A percentile compares a stretch with the other conserved stretches of the same genome.
Conservation (phyloP, 2,329 filamentous ascomycete genomes). For the Tolypocladium cylindrosporum region DNA sequence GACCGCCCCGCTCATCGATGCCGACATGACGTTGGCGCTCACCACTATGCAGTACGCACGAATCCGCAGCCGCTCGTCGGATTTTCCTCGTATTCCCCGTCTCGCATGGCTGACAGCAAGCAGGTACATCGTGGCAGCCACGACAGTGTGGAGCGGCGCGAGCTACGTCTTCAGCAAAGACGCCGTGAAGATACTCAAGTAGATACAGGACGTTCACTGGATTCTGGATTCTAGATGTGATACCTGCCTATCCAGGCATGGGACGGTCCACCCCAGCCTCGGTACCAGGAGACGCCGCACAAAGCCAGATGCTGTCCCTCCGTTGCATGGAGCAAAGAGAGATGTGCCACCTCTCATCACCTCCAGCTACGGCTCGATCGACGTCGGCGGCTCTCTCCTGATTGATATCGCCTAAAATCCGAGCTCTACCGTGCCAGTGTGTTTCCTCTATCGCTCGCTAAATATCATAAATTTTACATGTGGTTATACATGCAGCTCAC, state of each 20-base stretch:
- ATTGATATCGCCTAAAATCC: not conserved
- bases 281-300: too few species aligned
- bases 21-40: slow-evolving; percentile 44
- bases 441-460: not conserved
- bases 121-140: slow-evolving; percentile 76
- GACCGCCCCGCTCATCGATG: slow-evolving; percentile 63
- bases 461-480: not conserved
- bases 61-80: not conserved
- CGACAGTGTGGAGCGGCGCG: slow-evolving; percentile 86
- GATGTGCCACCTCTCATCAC: not conserved
- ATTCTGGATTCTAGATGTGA: not conserved
- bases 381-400: not conserved
- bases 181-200: slow-evolving; percentile 72
- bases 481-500: not conserved
- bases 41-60: slow-evolving; percentile 52
- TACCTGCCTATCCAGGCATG: not conserved
- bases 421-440: not conserved
- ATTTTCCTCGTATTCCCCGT: not conserved
- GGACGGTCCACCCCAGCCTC: not conserved
- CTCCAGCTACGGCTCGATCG: not conserved
- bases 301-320: too few species aligned
- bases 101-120: not conserved
- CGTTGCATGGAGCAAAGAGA: not conserved
- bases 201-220: slow-evolving; percentile 6
- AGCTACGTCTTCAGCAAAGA: slow-evolving; percentile 89